Evolutionary conservation across 1,284 basidiomycete species (phyloP).

Genomic region (Pseudozyma thailandica): DNA sequence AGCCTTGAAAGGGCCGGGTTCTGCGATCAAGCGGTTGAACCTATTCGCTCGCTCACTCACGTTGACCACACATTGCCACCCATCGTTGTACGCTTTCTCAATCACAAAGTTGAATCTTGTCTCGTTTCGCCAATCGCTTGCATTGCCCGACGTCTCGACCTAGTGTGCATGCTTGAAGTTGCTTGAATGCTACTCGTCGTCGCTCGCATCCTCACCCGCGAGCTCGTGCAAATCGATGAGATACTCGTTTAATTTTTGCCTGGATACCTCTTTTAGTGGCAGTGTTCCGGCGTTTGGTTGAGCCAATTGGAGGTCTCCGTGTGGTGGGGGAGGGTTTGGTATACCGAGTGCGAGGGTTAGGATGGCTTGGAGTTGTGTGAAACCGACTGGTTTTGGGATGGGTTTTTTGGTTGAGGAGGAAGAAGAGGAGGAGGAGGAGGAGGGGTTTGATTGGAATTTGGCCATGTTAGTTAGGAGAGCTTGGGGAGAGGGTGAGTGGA

Average conservation of each 20-base stretch:
- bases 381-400: conserved; percentile 11
- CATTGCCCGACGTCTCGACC: too few species aligned
- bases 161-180: too few species aligned
- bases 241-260: conserved; percentile 61
- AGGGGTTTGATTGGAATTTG: conserved; percentile 11
- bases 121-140: too few species aligned
- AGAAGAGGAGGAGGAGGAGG: too few species aligned
- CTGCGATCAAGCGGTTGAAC: too few species aligned
- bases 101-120: too few species aligned
- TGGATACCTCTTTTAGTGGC: conserved; percentile 28
- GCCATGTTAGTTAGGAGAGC: conserved; percentile 21
- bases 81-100: too few species aligned
- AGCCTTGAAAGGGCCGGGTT: too few species aligned
- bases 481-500: conserved; percentile 26
- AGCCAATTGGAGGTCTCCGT: conserved; percentile 8
- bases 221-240: conserved; percentile 62
- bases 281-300: conserved; percentile 39
- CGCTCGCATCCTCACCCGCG: conserved; percentile 24
- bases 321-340: background rate
- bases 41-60: too few species aligned
- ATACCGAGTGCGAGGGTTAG: conserved; percentile 61
- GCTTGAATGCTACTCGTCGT: conserved; percentile 20
- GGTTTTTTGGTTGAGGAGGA: background rate
- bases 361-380: conserved; percentile 35
- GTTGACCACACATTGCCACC: too few species aligned